Percentiles rank a stretch among this genome's conserved stretches.
Conservation (phyloP, 345 rosid genomes). For the Camelina laxa region DNA sequence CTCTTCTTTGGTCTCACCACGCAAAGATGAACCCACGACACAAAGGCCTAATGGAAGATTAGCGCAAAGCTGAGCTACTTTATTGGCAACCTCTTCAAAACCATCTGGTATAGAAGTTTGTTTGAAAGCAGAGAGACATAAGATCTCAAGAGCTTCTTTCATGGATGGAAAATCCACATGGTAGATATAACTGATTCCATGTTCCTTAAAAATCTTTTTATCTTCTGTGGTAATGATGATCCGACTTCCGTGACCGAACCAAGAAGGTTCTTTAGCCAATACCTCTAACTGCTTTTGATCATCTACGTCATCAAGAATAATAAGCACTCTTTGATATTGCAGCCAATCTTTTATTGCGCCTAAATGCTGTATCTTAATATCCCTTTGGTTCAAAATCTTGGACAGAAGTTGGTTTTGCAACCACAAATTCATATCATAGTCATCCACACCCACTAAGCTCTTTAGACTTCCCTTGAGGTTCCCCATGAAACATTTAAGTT, state of each 20-base stretch:
- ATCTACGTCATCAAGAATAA: conserved; percentile 58
- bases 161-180: neutral
- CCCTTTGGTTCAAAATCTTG: neutral
- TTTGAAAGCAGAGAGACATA: conserved; percentile 26
- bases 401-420: conserved; percentile 2
- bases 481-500: neutral
- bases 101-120: no score
- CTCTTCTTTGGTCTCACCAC: neutral
- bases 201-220: conserved; percentile 7
- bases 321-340: neutral
- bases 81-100: conserved; percentile 7
- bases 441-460: neutral
- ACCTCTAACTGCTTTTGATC: conserved; percentile 44
- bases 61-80: conserved; percentile 4
- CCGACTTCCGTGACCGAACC: conserved; percentile 57
- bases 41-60: conserved; percentile 46
- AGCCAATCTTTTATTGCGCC: neutral
- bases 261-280: conserved; percentile 44
- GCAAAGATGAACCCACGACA: conserved; percentile 41
- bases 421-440: neutral
- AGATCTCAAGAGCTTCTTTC: conserved; percentile 29
- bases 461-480: neutral
- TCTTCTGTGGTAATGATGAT: conserved; percentile 66
- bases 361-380: conserved; percentile 21
- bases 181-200: neutral